A percentile compares a stretch with the other conserved stretches of the same genome.
Conservation (phyloP, 1,284 basidiomycete species). For the Sporisorium scitamineum region DNA sequence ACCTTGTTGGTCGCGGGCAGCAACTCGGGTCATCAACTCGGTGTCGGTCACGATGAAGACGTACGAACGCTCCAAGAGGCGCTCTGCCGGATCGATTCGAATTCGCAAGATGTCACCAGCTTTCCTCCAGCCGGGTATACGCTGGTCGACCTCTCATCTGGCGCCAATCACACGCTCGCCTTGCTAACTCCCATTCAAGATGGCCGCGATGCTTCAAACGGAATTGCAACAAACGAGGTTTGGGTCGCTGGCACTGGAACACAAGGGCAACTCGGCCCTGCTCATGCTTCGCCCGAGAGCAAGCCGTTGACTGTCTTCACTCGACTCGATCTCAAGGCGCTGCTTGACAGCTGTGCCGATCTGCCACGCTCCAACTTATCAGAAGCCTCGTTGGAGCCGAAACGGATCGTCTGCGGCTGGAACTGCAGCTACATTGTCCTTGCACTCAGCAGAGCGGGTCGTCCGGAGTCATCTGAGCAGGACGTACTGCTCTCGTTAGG, state of each 20-base stretch:
- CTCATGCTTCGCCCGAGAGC: not conserved
- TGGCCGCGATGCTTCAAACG: not conserved
- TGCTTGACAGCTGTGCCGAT: not conserved
- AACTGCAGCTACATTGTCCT: slow-evolving; percentile 47
- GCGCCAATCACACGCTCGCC: slow-evolving; percentile 47
- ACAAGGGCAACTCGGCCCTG: slow-evolving; percentile 38
- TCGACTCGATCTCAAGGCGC: slow-evolving; percentile 17
- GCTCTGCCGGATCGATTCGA: slow-evolving; percentile 6
- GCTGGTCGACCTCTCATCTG: slow-evolving; percentile 29
- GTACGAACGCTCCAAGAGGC: slow-evolving; percentile 17
- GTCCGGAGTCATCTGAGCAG: not conserved
- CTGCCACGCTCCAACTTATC: not conserved
- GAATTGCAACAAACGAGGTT: slow-evolving; percentile 9
- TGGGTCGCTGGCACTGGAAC: slow-evolving; percentile 27
- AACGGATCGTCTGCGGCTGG: slow-evolving; percentile 42
- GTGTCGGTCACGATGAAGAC: slow-evolving; percentile 32
- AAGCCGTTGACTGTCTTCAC: slow-evolving; percentile 11
- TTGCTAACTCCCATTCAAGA: slow-evolving; percentile 7
- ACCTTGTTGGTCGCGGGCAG: slow-evolving; percentile 42
- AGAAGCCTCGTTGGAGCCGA: slow-evolving; percentile 6
- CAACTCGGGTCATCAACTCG: slow-evolving; percentile 49
- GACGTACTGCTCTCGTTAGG: slow-evolving; percentile 41
- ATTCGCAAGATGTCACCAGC: not conserved
- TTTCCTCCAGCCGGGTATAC: slow-evolving; percentile 28
- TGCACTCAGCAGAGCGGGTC: not conserved